Conservation (phyloP, 495 filamentous ascomycete genomes). For the Apodospora peruviana region DNA sequence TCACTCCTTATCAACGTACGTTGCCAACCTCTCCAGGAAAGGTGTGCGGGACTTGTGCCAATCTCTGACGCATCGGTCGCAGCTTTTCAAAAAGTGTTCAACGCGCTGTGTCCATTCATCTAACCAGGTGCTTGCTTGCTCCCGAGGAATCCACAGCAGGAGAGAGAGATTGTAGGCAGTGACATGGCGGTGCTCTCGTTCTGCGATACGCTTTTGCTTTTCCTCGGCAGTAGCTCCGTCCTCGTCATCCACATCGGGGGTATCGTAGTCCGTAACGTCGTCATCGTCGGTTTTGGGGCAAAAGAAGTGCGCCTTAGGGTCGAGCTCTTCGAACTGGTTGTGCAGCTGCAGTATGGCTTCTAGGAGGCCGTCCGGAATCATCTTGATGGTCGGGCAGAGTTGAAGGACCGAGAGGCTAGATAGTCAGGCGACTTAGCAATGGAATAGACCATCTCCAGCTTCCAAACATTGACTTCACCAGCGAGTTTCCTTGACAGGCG, state of each 20-base stretch:
- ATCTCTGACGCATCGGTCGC: constrained; percentile 72
- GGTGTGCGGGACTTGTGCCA: constrained; percentile 60
- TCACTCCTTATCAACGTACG: too few species aligned
- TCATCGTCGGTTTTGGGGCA: constrained; percentile 39
- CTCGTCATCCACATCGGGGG: constrained; percentile 25
- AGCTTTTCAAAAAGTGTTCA: constrained; percentile 51
- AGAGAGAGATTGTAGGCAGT: constrained; percentile 58
- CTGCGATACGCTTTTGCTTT: constrained; percentile 38
- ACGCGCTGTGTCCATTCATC: constrained; percentile 49
- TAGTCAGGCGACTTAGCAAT: neutral
- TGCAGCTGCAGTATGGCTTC: constrained; percentile 20
- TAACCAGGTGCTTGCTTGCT: constrained; percentile 55
- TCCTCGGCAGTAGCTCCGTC: constrained; percentile 24
- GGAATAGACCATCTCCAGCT: neutral
- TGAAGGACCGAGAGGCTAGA: neutral
- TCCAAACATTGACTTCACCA: too few species aligned
- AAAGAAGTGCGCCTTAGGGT: constrained; percentile 32
- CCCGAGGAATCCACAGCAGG: constrained; percentile 60
- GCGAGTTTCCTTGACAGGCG: too few species aligned
- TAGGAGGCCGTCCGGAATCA: constrained; percentile 16
- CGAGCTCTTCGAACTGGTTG: constrained; percentile 22
- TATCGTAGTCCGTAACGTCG: constrained; percentile 46
- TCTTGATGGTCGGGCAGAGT: constrained; percentile 7
- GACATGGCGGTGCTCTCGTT: constrained; percentile 46
- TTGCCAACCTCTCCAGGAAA: constrained; percentile 37